Evolutionary conservation across 176 grass and related monocot genomes (phyloP).

Genomic region (Zoysia japonica): DNA sequence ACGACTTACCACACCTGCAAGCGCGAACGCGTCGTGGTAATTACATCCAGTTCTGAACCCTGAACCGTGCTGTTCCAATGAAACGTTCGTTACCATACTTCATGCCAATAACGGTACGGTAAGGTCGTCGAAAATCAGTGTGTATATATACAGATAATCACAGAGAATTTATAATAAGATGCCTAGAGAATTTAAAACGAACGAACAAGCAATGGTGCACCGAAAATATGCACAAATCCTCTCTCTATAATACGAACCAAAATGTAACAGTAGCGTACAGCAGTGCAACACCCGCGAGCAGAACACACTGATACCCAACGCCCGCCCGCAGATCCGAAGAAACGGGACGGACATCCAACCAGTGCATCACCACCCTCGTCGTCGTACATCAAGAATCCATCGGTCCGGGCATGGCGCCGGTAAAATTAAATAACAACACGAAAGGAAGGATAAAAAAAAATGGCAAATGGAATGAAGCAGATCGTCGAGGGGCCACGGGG

Average conservation of each 20-base stretch:
- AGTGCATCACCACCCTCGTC: constrained; percentile 38
- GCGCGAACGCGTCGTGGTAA: constrained; percentile 4
- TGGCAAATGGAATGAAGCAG: constrained; percentile 21
- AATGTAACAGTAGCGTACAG: constrained; percentile 47
- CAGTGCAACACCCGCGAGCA: background rate
- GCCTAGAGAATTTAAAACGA: constrained; percentile 33
- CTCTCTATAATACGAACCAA: constrained; percentile 45
- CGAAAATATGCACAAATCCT: constrained; percentile 55
- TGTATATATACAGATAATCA: background rate
- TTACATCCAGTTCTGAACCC: background rate
- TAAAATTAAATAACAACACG: constrained; percentile 56
- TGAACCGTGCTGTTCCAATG: background rate
- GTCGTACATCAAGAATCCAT: constrained; percentile 54
- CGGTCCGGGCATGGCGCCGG: constrained; percentile 22
- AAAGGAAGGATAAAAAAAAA: background rate
- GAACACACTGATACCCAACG: constrained; percentile 30
- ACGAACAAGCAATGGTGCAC: constrained; percentile 28
- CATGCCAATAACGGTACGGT: background rate
- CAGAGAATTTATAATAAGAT: constrained; percentile 3
- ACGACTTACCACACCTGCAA: background rate
- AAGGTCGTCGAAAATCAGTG: background rate
- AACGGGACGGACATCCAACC: constrained; percentile 17
- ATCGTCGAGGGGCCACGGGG: background rate
- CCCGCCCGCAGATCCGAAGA: constrained; percentile 36
- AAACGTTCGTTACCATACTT: background rate